Percentiles rank a stretch among this genome's conserved stretches.
Evolutionary conservation across 495 filamentous ascomycete species (phyloP).

Genomic region (Paragyromitra xinjiangensis): DNA sequence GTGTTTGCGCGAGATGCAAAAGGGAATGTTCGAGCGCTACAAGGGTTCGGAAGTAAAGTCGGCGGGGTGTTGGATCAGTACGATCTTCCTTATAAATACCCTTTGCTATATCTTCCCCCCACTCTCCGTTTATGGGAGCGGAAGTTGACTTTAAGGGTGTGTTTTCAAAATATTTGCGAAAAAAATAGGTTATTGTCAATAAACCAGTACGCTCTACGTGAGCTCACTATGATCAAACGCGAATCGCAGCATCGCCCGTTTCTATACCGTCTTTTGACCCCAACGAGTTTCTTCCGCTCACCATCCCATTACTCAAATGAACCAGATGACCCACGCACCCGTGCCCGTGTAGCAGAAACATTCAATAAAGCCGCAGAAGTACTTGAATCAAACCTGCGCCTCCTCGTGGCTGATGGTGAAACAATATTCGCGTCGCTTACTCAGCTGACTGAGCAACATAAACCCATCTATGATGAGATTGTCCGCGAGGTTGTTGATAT

Average conservation of each 20-base stretch:
- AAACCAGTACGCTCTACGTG: constrained; percentile 57
- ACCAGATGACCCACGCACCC: constrained; percentile 47
- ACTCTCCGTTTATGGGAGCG: constrained; percentile 5
- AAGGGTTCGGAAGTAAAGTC: constrained; percentile 56
- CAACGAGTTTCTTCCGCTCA: constrained; percentile 44
- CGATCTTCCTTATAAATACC: constrained; percentile 25
- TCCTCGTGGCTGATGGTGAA: constrained; percentile 56
- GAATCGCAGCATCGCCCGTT: constrained; percentile 51
- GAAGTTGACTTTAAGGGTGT: constrained; percentile 38
- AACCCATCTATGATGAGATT: constrained; percentile 58
- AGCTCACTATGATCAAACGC: constrained; percentile 52
- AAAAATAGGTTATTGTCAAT: constrained; percentile 55
- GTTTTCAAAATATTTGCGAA: constrained; percentile 4
- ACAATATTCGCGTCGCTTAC: constrained; percentile 56
- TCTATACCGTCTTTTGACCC: constrained; percentile 42
- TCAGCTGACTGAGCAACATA: constrained; percentile 56
- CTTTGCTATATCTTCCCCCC: background rate
- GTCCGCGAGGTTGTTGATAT: constrained; percentile 58
- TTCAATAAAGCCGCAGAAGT: constrained; percentile 58
- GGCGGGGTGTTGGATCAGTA: constrained; percentile 58
- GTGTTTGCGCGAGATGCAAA: constrained; percentile 56
- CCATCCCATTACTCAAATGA: constrained; percentile 33
- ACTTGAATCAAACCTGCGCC: constrained; percentile 56
- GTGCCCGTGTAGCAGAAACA: constrained; percentile 50
- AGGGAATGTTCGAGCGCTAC: constrained; percentile 53